Percentiles rank a stretch among this genome's conserved stretches.
These are phyloP conservation scores for Piper longum DNA, from an alignment of 164 flowering plant genomes.

Conservation along the genomic window DNA sequence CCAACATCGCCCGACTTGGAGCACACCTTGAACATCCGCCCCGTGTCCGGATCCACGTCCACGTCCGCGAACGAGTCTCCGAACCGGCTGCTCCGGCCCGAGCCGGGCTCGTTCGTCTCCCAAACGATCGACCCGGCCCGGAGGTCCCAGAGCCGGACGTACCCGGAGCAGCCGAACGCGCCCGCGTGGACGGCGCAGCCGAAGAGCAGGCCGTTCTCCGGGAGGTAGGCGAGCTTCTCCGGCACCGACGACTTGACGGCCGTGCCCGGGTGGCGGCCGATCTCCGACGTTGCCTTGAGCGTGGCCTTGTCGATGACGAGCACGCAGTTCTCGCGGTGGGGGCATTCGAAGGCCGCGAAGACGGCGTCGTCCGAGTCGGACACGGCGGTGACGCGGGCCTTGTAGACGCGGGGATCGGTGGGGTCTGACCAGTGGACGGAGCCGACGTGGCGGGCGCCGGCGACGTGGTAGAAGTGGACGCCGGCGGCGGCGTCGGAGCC, in stretches of 20 bases:
- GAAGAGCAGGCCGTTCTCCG: slow-evolving; percentile 19
- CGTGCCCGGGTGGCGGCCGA: slow-evolving; percentile 51
- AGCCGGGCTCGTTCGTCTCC: slow-evolving; percentile 91
- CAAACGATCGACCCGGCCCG: slow-evolving; percentile 56
- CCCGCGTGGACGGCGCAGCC: slow-evolving; percentile 48
- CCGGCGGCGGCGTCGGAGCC: slow-evolving; percentile 61
- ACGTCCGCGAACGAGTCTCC: slow-evolving; percentile 82
- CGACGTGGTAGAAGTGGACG: slow-evolving; percentile 56
- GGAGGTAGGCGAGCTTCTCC: slow-evolving; percentile 27
- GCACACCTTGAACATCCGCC: slow-evolving; percentile 52
- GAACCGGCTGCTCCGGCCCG: slow-evolving; percentile 72
- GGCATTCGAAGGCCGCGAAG: slow-evolving; percentile 56
- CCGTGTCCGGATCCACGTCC: slow-evolving; percentile 44
- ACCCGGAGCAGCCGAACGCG: slow-evolving; percentile 84
- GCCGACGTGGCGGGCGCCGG: slow-evolving; percentile 37
- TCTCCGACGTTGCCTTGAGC: slow-evolving; percentile 29
- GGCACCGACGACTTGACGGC: slow-evolving; percentile 40
- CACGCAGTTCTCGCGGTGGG: slow-evolving; percentile 61
- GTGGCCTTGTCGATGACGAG: slow-evolving; percentile 58
- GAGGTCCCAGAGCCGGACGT: slow-evolving; percentile 71
- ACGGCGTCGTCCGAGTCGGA: slow-evolving; percentile 35
- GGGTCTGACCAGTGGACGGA: slow-evolving; percentile 70
- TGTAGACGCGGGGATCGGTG: slow-evolving; percentile 60
- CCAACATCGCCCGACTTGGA: slow-evolving; percentile 80
- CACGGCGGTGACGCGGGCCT: slow-evolving; percentile 47